phyloP scores from a whole-genome alignment of 2,329 filamentous ascomycete species.

The Blumeria hordei region DNA sequence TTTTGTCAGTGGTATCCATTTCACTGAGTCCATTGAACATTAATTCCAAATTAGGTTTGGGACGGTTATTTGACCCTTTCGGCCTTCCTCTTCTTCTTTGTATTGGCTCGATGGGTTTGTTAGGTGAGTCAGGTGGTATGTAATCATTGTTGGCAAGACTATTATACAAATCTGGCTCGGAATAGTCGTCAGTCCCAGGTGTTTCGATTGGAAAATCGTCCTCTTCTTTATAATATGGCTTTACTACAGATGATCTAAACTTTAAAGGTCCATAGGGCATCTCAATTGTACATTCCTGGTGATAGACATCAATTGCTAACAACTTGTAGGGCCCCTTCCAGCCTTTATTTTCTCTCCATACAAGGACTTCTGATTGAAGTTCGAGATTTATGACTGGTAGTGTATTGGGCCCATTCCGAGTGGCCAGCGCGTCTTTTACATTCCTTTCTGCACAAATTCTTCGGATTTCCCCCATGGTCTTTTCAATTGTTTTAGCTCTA shows the following conservation, averaged over 20 bases:
- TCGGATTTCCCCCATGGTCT: conserved; percentile 4
- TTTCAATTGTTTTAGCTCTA: conserved; percentile 1
- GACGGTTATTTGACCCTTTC: neutral
- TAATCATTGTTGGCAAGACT: neutral
- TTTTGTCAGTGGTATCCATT: too few relatives aligned
- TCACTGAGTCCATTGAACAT: too few relatives aligned
- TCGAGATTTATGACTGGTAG: neutral
- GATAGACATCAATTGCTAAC: neutral
- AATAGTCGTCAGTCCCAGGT: neutral
- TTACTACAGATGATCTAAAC: conserved; percentile 1
- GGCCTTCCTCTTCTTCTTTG: neutral
- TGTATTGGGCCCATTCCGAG: conserved; percentile 1
- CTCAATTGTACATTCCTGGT: neutral
- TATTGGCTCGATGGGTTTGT: neutral
- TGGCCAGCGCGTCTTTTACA: too few relatives aligned
- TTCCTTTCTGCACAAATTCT: too few relatives aligned
- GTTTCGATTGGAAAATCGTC: neutral
- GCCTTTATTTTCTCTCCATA: conserved; percentile 3
- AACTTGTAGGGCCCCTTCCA: conserved; percentile 1
- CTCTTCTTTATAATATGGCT: neutral
- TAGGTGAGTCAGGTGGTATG: neutral
- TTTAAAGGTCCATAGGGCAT: neutral
- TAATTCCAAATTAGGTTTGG: too few relatives aligned
- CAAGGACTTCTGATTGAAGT: conserved; percentile 2
- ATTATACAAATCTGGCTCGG: neutral